phyloP scores from a whole-genome alignment of 2,329 filamentous ascomycete species.

The Hypomyces rosellus region DNA sequence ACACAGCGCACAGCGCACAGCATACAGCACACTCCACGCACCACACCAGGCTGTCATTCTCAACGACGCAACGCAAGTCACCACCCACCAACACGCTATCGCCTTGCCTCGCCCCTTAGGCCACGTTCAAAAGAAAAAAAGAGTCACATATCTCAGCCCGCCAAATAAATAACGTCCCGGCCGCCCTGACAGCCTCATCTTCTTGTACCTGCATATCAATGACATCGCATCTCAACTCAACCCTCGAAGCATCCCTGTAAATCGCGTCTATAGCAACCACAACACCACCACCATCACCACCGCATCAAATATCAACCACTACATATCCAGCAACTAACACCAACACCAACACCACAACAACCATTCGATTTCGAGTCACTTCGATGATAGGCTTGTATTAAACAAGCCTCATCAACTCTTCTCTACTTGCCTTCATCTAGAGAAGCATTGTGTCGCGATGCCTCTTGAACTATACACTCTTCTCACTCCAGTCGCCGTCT shows the following conservation, averaged over 20 bases:
- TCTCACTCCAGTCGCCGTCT: conserved; percentile 56
- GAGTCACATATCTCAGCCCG: conserved; percentile 26
- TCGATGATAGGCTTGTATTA: conserved; percentile 31
- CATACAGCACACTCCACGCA: too few relatives aligned
- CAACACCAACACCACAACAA: conserved; percentile 4
- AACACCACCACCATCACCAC: conserved; percentile 9
- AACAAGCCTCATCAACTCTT: conserved; percentile 11
- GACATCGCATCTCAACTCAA: conserved; percentile 6
- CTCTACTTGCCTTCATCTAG: conserved; percentile 11
- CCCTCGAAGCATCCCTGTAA: conserved; percentile 6
- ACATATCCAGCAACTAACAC: not conserved
- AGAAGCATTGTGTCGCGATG: conserved; percentile 45
- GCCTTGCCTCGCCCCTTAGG: conserved; percentile 27
- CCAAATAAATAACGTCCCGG: conserved; percentile 24
- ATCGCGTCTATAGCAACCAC: conserved; percentile 10
- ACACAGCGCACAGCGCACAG: too few relatives aligned
- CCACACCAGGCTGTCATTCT: conserved; percentile 16
- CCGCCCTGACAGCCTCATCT: conserved; percentile 17
- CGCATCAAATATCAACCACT: conserved; percentile 6
- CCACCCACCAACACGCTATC: not conserved
- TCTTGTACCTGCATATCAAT: conserved; percentile 26
- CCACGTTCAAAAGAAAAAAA: conserved; percentile 20
- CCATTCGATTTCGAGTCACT: conserved; percentile 5
- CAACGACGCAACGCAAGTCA: conserved; percentile 3
- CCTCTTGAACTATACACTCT: conserved; percentile 45